phyloP scores from a whole-genome alignment of 148 eudicot genomes.

The Talinum fruticosum region DNA sequence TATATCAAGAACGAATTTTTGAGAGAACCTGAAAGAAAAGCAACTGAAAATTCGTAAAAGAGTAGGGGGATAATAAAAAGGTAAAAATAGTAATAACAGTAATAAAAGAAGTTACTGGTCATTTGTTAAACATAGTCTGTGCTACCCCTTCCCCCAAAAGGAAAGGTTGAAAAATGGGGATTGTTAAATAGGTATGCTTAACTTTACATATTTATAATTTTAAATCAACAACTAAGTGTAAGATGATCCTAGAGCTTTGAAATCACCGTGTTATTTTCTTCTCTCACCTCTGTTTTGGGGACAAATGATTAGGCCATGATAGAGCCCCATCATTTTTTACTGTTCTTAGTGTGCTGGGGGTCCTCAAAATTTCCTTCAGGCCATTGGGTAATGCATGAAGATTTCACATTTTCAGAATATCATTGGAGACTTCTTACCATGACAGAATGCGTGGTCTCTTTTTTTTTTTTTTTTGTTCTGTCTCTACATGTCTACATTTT shows the following conservation, averaged over 20 bases:
- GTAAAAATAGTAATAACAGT: not conserved
- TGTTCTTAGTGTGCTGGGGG: not conserved
- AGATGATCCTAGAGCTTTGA: not conserved
- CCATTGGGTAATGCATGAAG: conserved; percentile 1
- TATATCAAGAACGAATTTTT: too few relatives aligned
- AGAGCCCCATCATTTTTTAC: not conserved
- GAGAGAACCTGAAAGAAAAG: not conserved
- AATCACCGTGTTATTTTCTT: not conserved
- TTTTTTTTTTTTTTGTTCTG: not conserved
- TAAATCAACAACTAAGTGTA: not conserved
- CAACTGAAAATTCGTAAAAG: not conserved
- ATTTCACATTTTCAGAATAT: not conserved
- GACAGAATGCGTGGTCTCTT: not conserved
- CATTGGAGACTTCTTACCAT: not conserved
- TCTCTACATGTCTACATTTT: not conserved
- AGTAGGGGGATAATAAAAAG: not conserved
- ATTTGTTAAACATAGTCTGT: not conserved
- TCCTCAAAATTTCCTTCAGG: not conserved
- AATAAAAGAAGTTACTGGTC: not conserved
- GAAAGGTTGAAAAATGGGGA: not conserved
- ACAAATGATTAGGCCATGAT: not conserved
- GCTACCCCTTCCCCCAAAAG: not conserved
- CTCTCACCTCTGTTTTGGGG: not conserved
- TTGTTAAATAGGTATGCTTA: not conserved
- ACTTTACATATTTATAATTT: not conserved